Base-by-base conservation (phyloP, 1,139 yeast species). In the Scheffersomyces segobiensis region DNA sequence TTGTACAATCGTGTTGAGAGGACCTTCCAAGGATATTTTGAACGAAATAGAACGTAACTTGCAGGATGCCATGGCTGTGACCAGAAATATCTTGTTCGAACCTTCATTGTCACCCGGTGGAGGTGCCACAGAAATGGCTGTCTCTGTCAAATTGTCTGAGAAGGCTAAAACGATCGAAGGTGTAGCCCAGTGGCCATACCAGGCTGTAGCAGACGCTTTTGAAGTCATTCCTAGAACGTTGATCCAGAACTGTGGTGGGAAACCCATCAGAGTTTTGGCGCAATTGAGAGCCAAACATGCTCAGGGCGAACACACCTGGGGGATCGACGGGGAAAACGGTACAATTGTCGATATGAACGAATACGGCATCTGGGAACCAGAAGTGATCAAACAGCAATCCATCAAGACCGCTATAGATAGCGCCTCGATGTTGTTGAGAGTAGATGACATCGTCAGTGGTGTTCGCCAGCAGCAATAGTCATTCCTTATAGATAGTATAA, bases 81-180 rank as follows among this genome's bases (percentile, higher is more conserved):
- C 99, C 24, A 87, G 98, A 75, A 96, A 96, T 71, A 98, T 96
- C 53, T 86, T 91, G 83, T 88, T 95, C 67, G 97, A 95, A 73
- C 99, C 99, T 55, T 87, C 96, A 50, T 83, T 95, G 70, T 84
- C 97, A 2, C 99, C 99, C 55, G 99, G 99, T 66, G 99, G 99
- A 59, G 99, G 99, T 70, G 99, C 99, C 55, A 95, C 98, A 22
- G 99, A 95, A 77, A 95, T 96, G 98, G 99, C 99, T 1, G 93
- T 96, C 55, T 84, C 96, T 64, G 98, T 95, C 42, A 87, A 84
- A 65, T 83, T 95, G 61, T 85, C 97, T 14, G 98, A 95, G 73
- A 89, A 87, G 78, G 98, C 98, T 54, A 93, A 93, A 77, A 83
- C 87, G 56, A 87, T 96, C 65, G 98, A 93, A 75, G 99, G 99